Conservation (phyloP, 345 rosid genomes). For the Eucalyptus camaldulensis region DNA sequence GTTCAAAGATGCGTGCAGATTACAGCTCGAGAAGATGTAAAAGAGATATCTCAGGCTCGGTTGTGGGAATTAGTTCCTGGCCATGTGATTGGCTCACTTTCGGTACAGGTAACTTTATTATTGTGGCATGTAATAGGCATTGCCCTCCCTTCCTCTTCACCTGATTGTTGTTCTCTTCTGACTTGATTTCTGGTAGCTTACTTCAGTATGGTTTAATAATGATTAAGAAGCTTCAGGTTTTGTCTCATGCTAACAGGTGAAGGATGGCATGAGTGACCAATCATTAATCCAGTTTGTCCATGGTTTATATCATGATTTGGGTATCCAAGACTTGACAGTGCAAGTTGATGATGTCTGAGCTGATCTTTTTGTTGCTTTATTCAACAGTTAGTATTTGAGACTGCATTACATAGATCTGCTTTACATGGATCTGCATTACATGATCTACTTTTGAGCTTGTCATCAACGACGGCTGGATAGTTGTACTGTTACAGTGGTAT, state of each 20-base stretch:
- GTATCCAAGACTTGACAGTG: conserved; percentile 75
- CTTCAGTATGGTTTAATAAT: not conserved
- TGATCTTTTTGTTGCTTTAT: not conserved
- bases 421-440: not conserved
- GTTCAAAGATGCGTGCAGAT: conserved; percentile 24
- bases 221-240: not conserved
- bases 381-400: not conserved
- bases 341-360: conserved; percentile 28
- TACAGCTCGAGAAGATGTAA: conserved; percentile 58
- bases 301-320: conserved; percentile 71
- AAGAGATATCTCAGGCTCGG: conserved; percentile 67
- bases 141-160: not conserved
- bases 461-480: not conserved
- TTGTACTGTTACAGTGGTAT: not conserved
- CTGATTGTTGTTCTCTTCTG: not conserved
- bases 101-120: conserved; percentile 39
- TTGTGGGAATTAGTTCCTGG: conserved; percentile 98
- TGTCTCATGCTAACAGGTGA: conserved; percentile 30
- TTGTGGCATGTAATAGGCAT: not conserved
- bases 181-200: not conserved
- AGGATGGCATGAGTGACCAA: conserved; percentile 50
- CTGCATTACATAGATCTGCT: not conserved
- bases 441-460: not conserved
- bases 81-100: conserved; percentile 74
- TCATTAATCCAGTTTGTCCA: conserved; percentile 43